Evolutionary conservation across 2,329 filamentous ascomycete species (phyloP).

Genomic region (Colletotrichum musae): DNA sequence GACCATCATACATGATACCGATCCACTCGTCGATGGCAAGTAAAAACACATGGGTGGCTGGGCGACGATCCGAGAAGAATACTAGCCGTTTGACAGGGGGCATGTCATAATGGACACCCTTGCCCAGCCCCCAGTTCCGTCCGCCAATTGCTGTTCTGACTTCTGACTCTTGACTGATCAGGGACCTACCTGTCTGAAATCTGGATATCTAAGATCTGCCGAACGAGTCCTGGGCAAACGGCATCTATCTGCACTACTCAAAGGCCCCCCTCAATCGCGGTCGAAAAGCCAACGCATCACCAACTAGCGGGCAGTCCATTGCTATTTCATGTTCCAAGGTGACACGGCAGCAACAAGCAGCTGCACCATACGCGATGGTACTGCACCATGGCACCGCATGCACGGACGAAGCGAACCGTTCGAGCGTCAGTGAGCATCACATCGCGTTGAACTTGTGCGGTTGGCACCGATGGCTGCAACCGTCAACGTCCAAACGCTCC

Average conservation of each 20-base stretch:
- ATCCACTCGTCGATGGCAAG: slow-evolving; percentile 3
- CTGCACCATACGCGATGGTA: slow-evolving; percentile 21
- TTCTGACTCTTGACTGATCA: slow-evolving; percentile 1
- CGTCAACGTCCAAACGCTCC: slow-evolving; percentile 6
- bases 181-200: slow-evolving; percentile 1
- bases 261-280: slow-evolving; percentile 6
- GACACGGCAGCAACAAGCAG: slow-evolving; percentile 26
- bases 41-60: slow-evolving; percentile 15
- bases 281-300: slow-evolving; percentile 25
- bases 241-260: slow-evolving; percentile 24
- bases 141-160: slow-evolving; percentile 19
- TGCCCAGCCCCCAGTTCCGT: slow-evolving; percentile 2
- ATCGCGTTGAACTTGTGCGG: background rate
- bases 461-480: slow-evolving; percentile 20
- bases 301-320: slow-evolving; percentile 29
- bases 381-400: slow-evolving; percentile 26
- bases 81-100: slow-evolving; percentile 17
- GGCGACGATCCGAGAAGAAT: slow-evolving; percentile 15
- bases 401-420: slow-evolving; percentile 23
- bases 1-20: slow-evolving; percentile 11
- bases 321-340: slow-evolving; percentile 26
- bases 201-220: slow-evolving; percentile 22
- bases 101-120: slow-evolving; percentile 29
- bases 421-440: slow-evolving; percentile 13
- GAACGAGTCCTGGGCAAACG: slow-evolving; percentile 16